These are phyloP conservation scores for Arthromyces matolae DNA, from an alignment of 768 basidiomycete species.

Conservation along the genomic window DNA sequence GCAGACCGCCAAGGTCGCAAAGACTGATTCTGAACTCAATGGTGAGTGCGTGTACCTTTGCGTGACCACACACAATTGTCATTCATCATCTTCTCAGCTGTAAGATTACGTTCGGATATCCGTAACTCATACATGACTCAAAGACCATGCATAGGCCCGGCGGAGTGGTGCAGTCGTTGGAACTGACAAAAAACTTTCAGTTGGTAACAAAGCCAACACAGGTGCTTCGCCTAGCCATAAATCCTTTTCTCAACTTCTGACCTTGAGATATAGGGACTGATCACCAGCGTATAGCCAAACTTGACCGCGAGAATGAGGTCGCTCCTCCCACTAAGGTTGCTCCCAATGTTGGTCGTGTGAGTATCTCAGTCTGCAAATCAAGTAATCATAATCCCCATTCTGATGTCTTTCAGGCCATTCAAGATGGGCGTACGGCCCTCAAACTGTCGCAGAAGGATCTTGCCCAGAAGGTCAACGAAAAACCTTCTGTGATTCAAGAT, in stretches of 20 bases:
- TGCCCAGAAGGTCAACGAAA: slow-evolving; percentile 91
- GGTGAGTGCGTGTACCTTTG: slow-evolving; percentile 32
- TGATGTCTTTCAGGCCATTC: slow-evolving; percentile 59
- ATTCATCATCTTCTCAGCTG: slow-evolving; percentile 39
- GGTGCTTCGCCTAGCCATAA: slow-evolving; percentile 38
- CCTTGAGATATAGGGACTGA: slow-evolving; percentile 64
- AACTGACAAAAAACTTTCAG: slow-evolving; percentile 76
- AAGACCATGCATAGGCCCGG: slow-evolving; percentile 53
- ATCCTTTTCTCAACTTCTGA: neutral
- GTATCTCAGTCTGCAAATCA: slow-evolving; percentile 17
- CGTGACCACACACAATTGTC: neutral
- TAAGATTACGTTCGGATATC: slow-evolving; percentile 29
- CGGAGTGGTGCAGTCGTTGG: slow-evolving; percentile 72
- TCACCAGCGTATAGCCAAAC: slow-evolving; percentile 89
- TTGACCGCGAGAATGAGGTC: slow-evolving; percentile 94
- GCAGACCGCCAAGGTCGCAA: slow-evolving; percentile 57
- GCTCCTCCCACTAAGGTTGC: slow-evolving; percentile 84
- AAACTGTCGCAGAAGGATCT: slow-evolving; percentile 88
- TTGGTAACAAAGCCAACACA: slow-evolving; percentile 73
- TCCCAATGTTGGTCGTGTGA: slow-evolving; percentile 68
- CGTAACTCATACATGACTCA: slow-evolving; percentile 7
- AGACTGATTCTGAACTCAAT: slow-evolving; percentile 56
- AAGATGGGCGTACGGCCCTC: slow-evolving; percentile 72
- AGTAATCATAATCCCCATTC: slow-evolving; percentile 1
- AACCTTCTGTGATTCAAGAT: slow-evolving; percentile 82